Evolutionary conservation across 139 green algal species (phyloP), one percentile per base, ranked within the genome.

Genomic region (Chlorella sp.): DNA sequence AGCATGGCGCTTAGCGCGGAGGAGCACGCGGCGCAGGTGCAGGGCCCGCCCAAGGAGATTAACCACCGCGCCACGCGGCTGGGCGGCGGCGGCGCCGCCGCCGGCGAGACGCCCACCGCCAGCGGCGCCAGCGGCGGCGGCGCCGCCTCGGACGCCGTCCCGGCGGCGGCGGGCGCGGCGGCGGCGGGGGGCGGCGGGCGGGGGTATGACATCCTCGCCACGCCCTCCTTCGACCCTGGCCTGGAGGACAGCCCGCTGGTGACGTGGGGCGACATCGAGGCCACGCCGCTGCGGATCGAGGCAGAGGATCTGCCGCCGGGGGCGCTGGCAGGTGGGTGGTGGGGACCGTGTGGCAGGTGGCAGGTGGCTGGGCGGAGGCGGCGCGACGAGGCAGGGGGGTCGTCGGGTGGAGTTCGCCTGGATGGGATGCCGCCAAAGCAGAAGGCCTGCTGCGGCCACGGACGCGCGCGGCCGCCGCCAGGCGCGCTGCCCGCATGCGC

Each of bases 261-360:
- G 85, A 97, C 93, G 4, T 97, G 93, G 93, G 93, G 93, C 27
- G 90, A 96, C 59, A 87, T 97, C 27, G 88, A 79, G 31, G 82
- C 67, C 77, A 97, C 93, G 25, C 93, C 93, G 8, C 70, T 95
- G 77, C 79, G 93, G 15, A 71, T 85, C 9, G 73, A 84, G 9
- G 76, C 67, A 23, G 73, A 84, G 36, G 79, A 81, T 43, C 42
- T 79, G 63, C 62, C 35, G 27, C 43, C 79, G 1, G 73, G 73
- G 38, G 51, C 65, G 12, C 8, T 72, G 29, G n/a, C n/a, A n/a
- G n/a, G n/a, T n/a, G n/a, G n/a, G n/a, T n/a, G n/a, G n/a, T n/a
- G n/a, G n/a, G n/a, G n/a, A n/a, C n/a, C n/a, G n/a, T n/a, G n/a
- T n/a, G n/a, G n/a, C n/a, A n/a, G n/a, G 17, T 38, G 33, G 60